Evolutionary conservation across 768 basidiomycete genomes (phyloP), one percentile per base, ranked within the genome.

Genomic region (Russula virescens): DNA sequence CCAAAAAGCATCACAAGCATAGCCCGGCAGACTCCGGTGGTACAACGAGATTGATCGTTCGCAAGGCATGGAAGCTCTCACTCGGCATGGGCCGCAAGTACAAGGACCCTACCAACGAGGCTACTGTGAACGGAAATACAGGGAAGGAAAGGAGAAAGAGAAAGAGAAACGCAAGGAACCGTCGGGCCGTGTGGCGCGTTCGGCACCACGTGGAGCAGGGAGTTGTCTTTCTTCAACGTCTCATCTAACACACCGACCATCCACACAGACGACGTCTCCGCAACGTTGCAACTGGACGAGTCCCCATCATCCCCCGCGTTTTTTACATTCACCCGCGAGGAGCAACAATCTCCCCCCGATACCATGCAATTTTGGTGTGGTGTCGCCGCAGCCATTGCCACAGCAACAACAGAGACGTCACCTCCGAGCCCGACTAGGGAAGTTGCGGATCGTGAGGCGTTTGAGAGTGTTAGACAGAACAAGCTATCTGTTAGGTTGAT

Each of bases 401-500:
- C 42, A 38, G 38, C 10, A 38, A 14, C 8, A 8, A 3, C 31
- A 31, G 8, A 4, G 26, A 2, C 7, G 18, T 11, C 83, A 7
- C 73, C 85, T 65, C 85, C 85, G 1, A 84, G 85, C 5, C n/a
- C n/a, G n/a, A n/a, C n/a, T n/a, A n/a, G 86, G 5, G 85, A 84
- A 68, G 83, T 87, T 9, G 83, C 86, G 10, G 83, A 86, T 64
- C 76, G 80, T n/a, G 85, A 87, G 26, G 71, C 86, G 58, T 89
- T 91, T 67, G 91, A 91, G 68, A 83, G 73, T n/a, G n/a, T 66
- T 71, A 86, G 85, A 26, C 83, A 85, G 61, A 91, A 86, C 73
- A 84, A 84, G 47, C 72, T 98, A 65, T 87, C 91, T 66, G 96
- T 99, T 13, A 83, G 93, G 65, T 99, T 73, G 96, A 99, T 75